Evolutionary conservation across 2,329 filamentous ascomycete genomes (phyloP).

Genomic region (Thelonectria olida): DNA sequence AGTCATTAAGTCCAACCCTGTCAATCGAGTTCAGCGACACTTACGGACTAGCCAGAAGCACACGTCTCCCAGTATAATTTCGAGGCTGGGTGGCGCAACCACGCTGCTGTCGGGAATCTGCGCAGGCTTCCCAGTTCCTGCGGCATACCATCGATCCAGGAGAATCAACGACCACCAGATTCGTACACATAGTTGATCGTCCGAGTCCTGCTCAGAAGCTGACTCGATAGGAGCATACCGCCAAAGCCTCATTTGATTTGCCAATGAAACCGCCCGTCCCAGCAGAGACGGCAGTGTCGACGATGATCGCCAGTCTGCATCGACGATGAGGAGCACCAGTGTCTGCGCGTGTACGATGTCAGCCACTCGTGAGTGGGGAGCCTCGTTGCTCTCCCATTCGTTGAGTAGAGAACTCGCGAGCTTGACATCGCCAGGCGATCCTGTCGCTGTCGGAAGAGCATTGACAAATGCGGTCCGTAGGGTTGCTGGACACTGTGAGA

Average conservation of each 20-base stretch:
- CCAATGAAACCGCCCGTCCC: slow-evolving; percentile 71
- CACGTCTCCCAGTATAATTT: slow-evolving; percentile 67
- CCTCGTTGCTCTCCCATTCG: slow-evolving; percentile 60
- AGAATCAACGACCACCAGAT: slow-evolving; percentile 79
- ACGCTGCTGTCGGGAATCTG: slow-evolving; percentile 71
- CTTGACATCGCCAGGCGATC: slow-evolving; percentile 52
- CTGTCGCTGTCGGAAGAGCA: slow-evolving; percentile 64
- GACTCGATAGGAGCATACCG: slow-evolving; percentile 52
- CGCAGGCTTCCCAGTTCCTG: slow-evolving; percentile 69
- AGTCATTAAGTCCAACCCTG: slow-evolving; percentile 1
- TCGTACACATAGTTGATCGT: slow-evolving; percentile 69
- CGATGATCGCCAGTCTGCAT: slow-evolving; percentile 65
- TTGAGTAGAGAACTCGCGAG: slow-evolving; percentile 58
- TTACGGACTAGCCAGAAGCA: slow-evolving; percentile 73
- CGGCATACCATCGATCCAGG: slow-evolving; percentile 78
- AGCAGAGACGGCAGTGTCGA: slow-evolving; percentile 62
- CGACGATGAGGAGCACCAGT: slow-evolving; percentile 71
- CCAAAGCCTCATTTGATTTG: slow-evolving; percentile 71
- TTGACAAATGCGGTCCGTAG: slow-evolving; percentile 72
- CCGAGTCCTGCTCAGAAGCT: slow-evolving; percentile 65
- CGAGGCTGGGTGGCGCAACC: slow-evolving; percentile 67
- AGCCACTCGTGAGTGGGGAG: slow-evolving; percentile 48
- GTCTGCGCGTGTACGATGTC: slow-evolving; percentile 72
- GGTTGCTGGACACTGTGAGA: slow-evolving; percentile 63
- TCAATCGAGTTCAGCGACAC: slow-evolving; percentile 40